Evolutionary conservation across 257 asterid species (phyloP).

Genomic region (Lavandula angustifolia): DNA sequence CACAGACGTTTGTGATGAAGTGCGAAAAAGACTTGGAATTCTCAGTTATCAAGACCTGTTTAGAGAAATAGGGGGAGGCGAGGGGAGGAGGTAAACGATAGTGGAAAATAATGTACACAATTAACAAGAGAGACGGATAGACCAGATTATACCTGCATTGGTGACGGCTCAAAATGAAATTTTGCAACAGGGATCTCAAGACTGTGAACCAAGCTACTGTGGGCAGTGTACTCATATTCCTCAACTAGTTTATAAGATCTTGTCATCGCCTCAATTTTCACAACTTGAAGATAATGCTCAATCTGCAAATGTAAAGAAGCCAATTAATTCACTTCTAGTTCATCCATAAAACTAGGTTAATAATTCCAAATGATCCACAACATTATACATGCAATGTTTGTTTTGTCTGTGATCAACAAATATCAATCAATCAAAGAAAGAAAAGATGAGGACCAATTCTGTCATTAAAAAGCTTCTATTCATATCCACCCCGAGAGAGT

Average conservation of each 20-base stretch:
- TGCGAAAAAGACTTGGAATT: slow-evolving; percentile 76
- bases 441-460: background rate
- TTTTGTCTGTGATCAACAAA: background rate
- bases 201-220: slow-evolving; percentile 88
- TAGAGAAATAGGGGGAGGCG: background rate
- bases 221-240: slow-evolving; percentile 93
- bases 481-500: background rate
- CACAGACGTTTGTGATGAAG: slow-evolving; percentile 78
- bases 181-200: slow-evolving; percentile 75
- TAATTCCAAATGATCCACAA: background rate
- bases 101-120: background rate
- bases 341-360: slow-evolving; percentile 7
- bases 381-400: background rate
- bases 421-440: slow-evolving; percentile 4
- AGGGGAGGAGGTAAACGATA: slow-evolving; percentile 9
- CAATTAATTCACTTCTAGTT: slow-evolving; percentile 17
- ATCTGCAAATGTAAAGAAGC: slow-evolving; percentile 52
- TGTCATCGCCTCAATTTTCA: slow-evolving; percentile 91
- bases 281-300: slow-evolving; percentile 95
- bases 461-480: slow-evolving; percentile 6
- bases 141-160: slow-evolving; percentile 75
- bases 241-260: slow-evolving; percentile 77
- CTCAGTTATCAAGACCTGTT: slow-evolving; percentile 73
- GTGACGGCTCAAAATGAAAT: slow-evolving; percentile 85
- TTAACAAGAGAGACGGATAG: background rate